Evolutionary conservation across 2,329 filamentous ascomycete species (phyloP), one percentile per base, ranked within the genome.

Genomic region (Beauveria sp.): DNA sequence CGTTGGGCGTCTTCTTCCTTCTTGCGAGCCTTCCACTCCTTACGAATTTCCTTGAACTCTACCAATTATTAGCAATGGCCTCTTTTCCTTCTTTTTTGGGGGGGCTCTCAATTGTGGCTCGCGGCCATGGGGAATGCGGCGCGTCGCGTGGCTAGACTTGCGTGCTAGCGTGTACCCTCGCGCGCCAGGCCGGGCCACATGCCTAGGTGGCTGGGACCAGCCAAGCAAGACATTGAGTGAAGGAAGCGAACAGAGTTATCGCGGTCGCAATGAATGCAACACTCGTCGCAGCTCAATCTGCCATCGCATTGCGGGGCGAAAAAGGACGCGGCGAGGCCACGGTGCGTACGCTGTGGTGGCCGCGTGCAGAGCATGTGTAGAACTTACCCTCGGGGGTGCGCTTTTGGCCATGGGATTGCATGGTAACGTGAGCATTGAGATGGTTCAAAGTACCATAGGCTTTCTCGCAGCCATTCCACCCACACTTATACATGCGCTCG

Each of bases 1-100:
- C 93, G 90, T 69, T 86, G 83, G 57, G 88, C 88, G 67, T 98
- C 93, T 69, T 98, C 93, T 74, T 98, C 95, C 90, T 99, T 99
- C 85, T 98, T 98, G 71, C 95, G 91, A 45, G 91, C 90, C 80
- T 98, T 99, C 95, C 95, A 99, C 72, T 98, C 93, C 73, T 98
- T 98, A 66, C 95, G 90, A 64, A 98, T 97, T 72, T 99, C 95
- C 74, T 99, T 99, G 79, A 99, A 98, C 76, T 98, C 95, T 98
- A 71, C 66, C 70, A 64, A 63, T 66, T 68, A 64, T 72, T 65
- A 70, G 68, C 58, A 16, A 52, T 16, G 12, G 40, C 40, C 18
- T 51, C 55, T 24, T 62, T 46, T 16, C n/a, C 5, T 24, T 38
- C n/a, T 26, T 42, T 54, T 16, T 14, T 9, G 9, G 28, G 8